Evolutionary conservation across 2,329 filamentous ascomycete genomes (phyloP), one percentile per base, ranked within the genome.

Genomic region (Zymoseptoria ardabiliae): DNA sequence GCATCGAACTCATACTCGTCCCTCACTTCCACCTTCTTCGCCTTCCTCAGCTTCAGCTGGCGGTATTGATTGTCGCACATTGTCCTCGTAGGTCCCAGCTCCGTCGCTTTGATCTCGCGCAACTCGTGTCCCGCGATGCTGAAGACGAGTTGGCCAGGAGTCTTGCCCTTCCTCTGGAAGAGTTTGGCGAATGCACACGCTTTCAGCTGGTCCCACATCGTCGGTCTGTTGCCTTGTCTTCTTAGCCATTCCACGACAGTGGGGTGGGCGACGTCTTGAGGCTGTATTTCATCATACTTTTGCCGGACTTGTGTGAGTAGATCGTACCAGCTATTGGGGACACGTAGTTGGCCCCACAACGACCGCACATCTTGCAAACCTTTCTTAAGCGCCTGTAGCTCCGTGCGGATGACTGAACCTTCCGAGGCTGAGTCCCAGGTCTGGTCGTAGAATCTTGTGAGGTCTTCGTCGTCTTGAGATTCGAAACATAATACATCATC

Each of bases 131-230:
- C 77, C 0, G 77, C 77, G 63, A 78, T 72, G 22, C 65, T 61
- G 53, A 73, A 77, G 0, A 75, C 69, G 28, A 79, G 72, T 0
- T 63, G 62, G 5, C 63, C 61, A 2, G 58, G 55, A 7, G 10
- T 58, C 22, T 51, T 57, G 2, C 45, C 64, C 3, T 62, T 61
- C 4, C 35, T 23, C 4, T 68, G 65, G 19, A 70, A 70, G 0
- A 54, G 60, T 4, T 63, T 64, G 28, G 76, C 77, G 2, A 79
- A 57, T 0, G 74, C 68, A 0, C 78, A 81, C 1, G 80, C 79
- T 52, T 75, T 77, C 5, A 82, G 65, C 0, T 74, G 60, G 0
- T 77, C 73, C 81, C 81, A 82, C 0, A 62, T 21, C 20, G 72
- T 67, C 1, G 58, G 52, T 56, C 51, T 61, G 9, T 59, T 54